Base-by-base conservation (phyloP, 495 filamentous ascomycete genomes). In the Sphaerosporella brunnea region DNA sequence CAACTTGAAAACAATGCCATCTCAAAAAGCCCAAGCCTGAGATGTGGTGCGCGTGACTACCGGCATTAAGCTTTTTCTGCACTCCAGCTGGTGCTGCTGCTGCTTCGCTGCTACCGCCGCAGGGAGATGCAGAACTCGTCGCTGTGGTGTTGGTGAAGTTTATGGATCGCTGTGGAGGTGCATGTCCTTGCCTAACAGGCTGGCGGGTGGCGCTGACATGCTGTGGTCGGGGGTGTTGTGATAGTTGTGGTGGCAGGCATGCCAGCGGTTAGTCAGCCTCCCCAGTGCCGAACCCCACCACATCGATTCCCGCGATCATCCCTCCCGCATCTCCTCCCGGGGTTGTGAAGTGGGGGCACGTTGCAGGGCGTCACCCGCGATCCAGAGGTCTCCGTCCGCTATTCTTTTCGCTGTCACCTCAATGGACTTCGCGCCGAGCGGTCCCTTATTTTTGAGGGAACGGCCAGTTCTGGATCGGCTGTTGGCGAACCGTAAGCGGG, bases 51-150 rank as follows among this genome's bases (percentile, higher is more conserved):
- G 40, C 21, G 21, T 52, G 52, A 61, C 60, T 79, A 86, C 83
- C 80, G 66, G 82, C 66, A 71, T 77, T 83, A 56, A 83, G 69
- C 67, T 81, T 87, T 69, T 82, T 85, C 53, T 59, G 54, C 36
- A 37, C 47, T 47, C 13, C 7, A 28, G 73, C 64, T n/a, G n/a
- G n/a, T 45, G 74, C 67, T 36, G 68, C 65, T 46, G 75, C 73
- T 50, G 77, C 70, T 43, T 66, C 68, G 52, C 63, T 62, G 48
- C 61, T n/a, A 5, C 20, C 24, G 15, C 25, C 23, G 4, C 37
- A 13, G 9, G 47, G 10, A n/a, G n/a, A n/a, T 1, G 21, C 53
- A 43, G 59, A 48, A 7, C 34, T 13, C 30, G 42, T 24, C 24
- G 36, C 47, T 28, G 41, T 51, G 11, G 60, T 46, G 51, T 75